Percentiles rank a stretch among this genome's conserved stretches.
These are phyloP conservation scores for Protomyces inouyei DNA, from an alignment of 1,139 yeast species.

Conservation along the genomic window DNA sequence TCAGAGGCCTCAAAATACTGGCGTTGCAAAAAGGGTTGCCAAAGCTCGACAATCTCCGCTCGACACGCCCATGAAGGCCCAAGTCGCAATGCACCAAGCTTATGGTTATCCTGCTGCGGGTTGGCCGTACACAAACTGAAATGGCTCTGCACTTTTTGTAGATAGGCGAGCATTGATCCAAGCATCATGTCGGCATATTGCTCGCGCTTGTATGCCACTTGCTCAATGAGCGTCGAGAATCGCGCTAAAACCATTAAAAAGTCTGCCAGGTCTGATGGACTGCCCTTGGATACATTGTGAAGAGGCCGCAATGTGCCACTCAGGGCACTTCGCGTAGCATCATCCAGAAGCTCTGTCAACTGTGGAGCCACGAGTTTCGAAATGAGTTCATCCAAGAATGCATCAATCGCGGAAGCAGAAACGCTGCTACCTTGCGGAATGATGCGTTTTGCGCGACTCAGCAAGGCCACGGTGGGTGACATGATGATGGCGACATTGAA, in stretches of 20 bases:
- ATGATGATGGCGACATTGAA: slow-evolving; percentile 26
- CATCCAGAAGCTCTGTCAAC: slow-evolving; percentile 16
- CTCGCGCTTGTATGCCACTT: slow-evolving; percentile 12
- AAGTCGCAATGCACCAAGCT: slow-evolving; percentile 6
- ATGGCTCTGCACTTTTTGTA: slow-evolving; percentile 3
- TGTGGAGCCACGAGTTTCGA: slow-evolving; percentile 15
- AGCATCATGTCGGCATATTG: slow-evolving; percentile 19
- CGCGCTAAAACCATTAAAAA: slow-evolving; percentile 1
- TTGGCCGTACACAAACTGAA: slow-evolving; percentile 8
- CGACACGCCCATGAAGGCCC: slow-evolving; percentile 18
- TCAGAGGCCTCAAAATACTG: neutral
- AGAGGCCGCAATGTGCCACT: neutral
- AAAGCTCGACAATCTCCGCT: slow-evolving; percentile 3
- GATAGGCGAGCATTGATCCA: slow-evolving; percentile 9
- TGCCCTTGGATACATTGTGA: slow-evolving; percentile 1
- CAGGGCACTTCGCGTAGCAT: slow-evolving; percentile 1
- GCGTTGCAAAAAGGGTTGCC: neutral
- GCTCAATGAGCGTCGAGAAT: slow-evolving; percentile 6
- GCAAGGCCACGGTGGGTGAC: slow-evolving; percentile 24
- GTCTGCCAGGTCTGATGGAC: neutral
- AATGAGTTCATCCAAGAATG: slow-evolving; percentile 24
- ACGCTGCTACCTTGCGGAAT: slow-evolving; percentile 1
- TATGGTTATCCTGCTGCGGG: slow-evolving; percentile 1
- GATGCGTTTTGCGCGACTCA: slow-evolving; percentile 13
- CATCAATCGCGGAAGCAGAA: slow-evolving; percentile 1